A percentile compares a stretch with the other conserved stretches of the same genome.
Conservation (phyloP, 495 filamentous ascomycete genomes). For the Hypoxylon trugodes region DNA sequence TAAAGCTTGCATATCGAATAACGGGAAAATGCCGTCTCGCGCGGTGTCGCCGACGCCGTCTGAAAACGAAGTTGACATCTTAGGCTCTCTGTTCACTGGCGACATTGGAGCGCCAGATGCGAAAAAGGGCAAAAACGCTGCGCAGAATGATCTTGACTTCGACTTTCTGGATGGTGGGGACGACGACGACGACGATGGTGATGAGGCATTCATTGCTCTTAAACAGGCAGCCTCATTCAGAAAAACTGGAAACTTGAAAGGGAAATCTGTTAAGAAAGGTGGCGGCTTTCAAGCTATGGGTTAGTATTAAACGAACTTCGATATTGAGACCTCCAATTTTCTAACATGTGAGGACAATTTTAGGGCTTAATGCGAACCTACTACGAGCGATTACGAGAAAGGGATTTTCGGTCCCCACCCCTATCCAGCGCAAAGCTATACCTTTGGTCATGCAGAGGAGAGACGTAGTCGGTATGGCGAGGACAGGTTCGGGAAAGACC, state of each 20-base stretch:
- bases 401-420: conserved; percentile 94
- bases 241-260: conserved; percentile 81
- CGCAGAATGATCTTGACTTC: conserved; percentile 46
- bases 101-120: conserved; percentile 47
- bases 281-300: conserved; percentile 98
- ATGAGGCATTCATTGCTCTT: conserved; percentile 88
- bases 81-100: conserved; percentile 74
- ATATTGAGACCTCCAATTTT: conserved; percentile 8
- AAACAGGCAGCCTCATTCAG: conserved; percentile 85
- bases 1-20: neutral
- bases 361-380: conserved; percentile 77
- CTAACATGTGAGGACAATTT: neutral
- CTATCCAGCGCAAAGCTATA: conserved; percentile 96
- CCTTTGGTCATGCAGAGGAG: conserved; percentile 86
- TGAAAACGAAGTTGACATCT: conserved; percentile 92
- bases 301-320: conserved; percentile 15
- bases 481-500: conserved; percentile 91
- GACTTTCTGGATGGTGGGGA: conserved; percentile 57
- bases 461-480: conserved; percentile 97
- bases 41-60: conserved; percentile 83
- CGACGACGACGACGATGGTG: conserved; percentile 70
- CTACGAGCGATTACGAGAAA: conserved; percentile 90
- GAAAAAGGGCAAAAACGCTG: conserved; percentile 48
- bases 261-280: conserved; percentile 87
- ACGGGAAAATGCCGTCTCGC: conserved; percentile 53